Base-by-base conservation (phyloP, 1,284 basidiomycete genomes). In the Dichomitus squalens region DNA sequence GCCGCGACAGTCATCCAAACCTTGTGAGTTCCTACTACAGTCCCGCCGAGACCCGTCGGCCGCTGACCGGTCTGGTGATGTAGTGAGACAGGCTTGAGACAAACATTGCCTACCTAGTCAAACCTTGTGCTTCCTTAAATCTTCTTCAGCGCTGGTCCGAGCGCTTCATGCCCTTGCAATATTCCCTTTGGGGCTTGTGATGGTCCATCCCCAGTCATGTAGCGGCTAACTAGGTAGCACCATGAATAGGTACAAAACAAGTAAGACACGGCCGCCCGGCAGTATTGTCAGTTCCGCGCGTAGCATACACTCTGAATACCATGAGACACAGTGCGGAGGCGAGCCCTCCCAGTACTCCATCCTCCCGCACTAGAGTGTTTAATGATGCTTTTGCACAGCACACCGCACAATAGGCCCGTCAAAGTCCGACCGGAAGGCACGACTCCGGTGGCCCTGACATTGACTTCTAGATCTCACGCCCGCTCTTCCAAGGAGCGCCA, bases 371-470 rank as follows among this genome's bases (percentile, higher is more conserved):
- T 41, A 27, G 23, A 21, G 29, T 11, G 5, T 12, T 53, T 53
- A 44, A 53, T 48, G 39, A 49, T 41, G 31, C 20, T n/a, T 11
- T 29, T 31, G 48, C 48, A 50, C 48, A 49, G 47, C 47, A 21
- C 21, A n/a, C n/a, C 23, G 14, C 20, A 48, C 36, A 1, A 23
- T 33, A n/a, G 23, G 23, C 16, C 39, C 47, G 39, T 44, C 53
- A 18, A 41, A 41, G 20, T 29, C 53, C 53, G 48, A 49, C 43
- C 39, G 39, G 47, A 49, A 48, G 47, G 47, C 21, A 35, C 47
- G 21, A 21, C n/a, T 33, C 43, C 29, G 43, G 43, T 33, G 25
- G 35, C 35, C 35, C 35, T 47, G 43, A 46, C 51, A 52, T 33
- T 52, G 41, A 41, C 29, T 46, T 27, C 8, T 27, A 46, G 43